phyloP scores from a whole-genome alignment of 2,329 filamentous ascomycete species.

The Pestalotiopsis sp. region DNA sequence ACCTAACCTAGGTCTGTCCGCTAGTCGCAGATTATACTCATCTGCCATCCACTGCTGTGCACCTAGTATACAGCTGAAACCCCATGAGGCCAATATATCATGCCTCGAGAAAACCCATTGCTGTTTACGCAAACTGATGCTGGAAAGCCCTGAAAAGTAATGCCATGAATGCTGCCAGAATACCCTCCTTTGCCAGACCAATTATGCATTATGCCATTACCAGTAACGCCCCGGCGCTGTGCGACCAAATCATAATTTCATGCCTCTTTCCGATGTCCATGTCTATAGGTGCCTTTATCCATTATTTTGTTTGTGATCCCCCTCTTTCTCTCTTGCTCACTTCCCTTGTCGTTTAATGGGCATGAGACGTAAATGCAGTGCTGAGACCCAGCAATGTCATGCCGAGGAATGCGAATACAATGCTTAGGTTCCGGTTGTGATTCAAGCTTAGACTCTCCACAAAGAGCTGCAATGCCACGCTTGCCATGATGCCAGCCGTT shows the following conservation, averaged over 20 bases:
- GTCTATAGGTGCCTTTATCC: not conserved
- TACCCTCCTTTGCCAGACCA: not conserved
- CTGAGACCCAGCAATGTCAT: constrained; percentile 88
- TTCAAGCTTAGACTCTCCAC: constrained; percentile 83
- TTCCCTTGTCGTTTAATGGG: constrained; percentile 31
- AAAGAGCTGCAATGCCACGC: constrained; percentile 86
- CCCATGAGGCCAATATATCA: not conserved
- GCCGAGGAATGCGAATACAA: constrained; percentile 78
- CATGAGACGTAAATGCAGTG: constrained; percentile 74
- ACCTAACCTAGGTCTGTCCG: too few relatives aligned
- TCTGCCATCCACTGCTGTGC: too few relatives aligned
- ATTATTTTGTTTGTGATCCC: not conserved
- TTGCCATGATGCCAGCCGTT: constrained; percentile 94
- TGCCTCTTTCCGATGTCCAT: not conserved
- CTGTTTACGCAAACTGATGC: not conserved
- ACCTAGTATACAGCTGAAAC: too few relatives aligned
- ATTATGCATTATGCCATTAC: not conserved
- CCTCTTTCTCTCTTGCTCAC: not conserved
- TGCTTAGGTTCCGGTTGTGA: constrained; percentile 76
- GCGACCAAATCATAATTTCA: not conserved
- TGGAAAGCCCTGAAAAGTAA: not conserved
- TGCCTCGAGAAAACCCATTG: not conserved
- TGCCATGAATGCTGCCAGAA: not conserved
- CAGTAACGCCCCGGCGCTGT: constrained; percentile 2
- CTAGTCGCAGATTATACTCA: too few relatives aligned